phyloP scores from a whole-genome alignment of 2,329 filamentous ascomycete species.

The Aspergillus pseudoglaucus region DNA sequence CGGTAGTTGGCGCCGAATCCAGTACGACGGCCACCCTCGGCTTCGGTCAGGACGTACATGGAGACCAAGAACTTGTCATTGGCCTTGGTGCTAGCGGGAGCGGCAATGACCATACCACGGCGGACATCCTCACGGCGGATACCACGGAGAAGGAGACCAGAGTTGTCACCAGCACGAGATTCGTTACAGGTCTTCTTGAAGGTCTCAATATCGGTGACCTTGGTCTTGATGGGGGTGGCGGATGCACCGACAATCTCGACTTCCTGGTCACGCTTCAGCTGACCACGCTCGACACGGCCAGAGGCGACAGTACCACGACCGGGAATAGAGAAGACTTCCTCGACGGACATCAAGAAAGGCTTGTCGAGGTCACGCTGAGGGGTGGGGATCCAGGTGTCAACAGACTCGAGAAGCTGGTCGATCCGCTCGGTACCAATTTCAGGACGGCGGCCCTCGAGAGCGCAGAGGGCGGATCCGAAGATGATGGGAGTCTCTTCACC shows the following conservation, averaged over 20 bases:
- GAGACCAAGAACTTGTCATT: constrained; percentile 90
- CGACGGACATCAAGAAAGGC: constrained; percentile 98
- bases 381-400: constrained; percentile 95
- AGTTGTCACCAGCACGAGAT: constrained; percentile 95
- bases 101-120: constrained; percentile 89
- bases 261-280: constrained; percentile 87
- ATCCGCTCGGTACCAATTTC: constrained; percentile 87
- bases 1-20: constrained; percentile 95
- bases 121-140: constrained; percentile 89
- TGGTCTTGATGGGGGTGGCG: constrained; percentile 80
- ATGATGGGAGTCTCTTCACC: constrained; percentile 96
- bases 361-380: constrained; percentile 91
- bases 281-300: constrained; percentile 93
- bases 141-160: constrained; percentile 90
- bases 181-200: constrained; percentile 99
- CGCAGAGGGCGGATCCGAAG: constrained; percentile 93
- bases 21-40: constrained; percentile 94
- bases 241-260: constrained; percentile 92
- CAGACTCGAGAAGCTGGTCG: constrained; percentile 80
- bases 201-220: constrained; percentile 98
- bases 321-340: constrained; percentile 83
- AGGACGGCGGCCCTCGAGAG: constrained; percentile 74
- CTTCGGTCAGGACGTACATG: constrained; percentile 95
- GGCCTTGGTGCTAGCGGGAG: constrained; percentile 76
- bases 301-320: constrained; percentile 96